A percentile compares a stretch with the other conserved stretches of the same genome.
Evolutionary conservation across 78 protist genomes (phyloP).

Genomic region (Planoprotostelium fungivorum): DNA sequence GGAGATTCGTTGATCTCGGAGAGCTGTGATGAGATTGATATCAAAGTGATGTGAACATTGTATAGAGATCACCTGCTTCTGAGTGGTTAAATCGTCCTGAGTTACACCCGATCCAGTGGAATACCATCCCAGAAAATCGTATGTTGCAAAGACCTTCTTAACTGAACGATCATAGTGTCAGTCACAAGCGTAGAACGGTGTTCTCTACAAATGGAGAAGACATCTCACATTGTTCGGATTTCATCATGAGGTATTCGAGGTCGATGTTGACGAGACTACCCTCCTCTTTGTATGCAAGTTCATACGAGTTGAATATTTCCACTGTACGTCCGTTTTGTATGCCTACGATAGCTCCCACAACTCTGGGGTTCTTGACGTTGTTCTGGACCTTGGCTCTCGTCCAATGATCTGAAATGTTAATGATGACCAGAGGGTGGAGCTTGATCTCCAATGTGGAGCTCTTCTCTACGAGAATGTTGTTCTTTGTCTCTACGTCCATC

Average conservation of each 20-base stretch:
- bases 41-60: background rate
- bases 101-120: slow-evolving; percentile 52
- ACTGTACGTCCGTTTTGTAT: slow-evolving; percentile 69
- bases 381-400: slow-evolving; percentile 58
- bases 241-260: slow-evolving; percentile 39
- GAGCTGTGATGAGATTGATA: slow-evolving; percentile 20
- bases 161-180: slow-evolving; percentile 18
- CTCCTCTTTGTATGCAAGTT: slow-evolving; percentile 36
- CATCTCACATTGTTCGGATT: slow-evolving; percentile 64
- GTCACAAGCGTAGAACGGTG: background rate
- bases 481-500: background rate
- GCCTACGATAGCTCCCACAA: slow-evolving; percentile 74
- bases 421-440: slow-evolving; percentile 84
- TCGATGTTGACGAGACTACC: slow-evolving; percentile 28
- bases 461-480: slow-evolving; percentile 3
- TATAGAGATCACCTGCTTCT: slow-evolving; percentile 27
- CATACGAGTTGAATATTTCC: slow-evolving; percentile 79
- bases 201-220: background rate
- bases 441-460: slow-evolving; percentile 29
- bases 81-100: slow-evolving; percentile 35
- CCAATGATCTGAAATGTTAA: slow-evolving; percentile 80
- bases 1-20: slow-evolving; percentile 61
- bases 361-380: slow-evolving; percentile 27
- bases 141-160: slow-evolving; percentile 66
- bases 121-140: slow-evolving; percentile 76